Base-by-base conservation (phyloP, 2,329 filamentous ascomycete species). In the Mariannaea sp. region DNA sequence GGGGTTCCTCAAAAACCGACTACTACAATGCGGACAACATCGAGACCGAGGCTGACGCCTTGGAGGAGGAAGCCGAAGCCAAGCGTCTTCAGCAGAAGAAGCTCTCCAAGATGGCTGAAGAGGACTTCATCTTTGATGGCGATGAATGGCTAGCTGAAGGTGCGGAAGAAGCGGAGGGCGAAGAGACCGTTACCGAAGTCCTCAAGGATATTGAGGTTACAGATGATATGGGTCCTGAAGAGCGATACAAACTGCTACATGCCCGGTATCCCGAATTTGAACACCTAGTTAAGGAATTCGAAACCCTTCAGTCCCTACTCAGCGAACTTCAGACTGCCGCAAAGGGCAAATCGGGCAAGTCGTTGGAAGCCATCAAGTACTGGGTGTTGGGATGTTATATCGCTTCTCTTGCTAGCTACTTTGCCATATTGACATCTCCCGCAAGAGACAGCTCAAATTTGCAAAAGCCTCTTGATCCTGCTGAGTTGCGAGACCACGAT, bases 111-210 rank as follows among this genome's bases (percentile, higher is more conserved):
- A 94, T 99, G 89, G 84, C 85, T 5, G 92, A 95, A 62, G 88
- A 89, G 32, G 94, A 99, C 69, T 99, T 97, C 68, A 87, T 91
- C 7, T 95, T 97, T 60, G 92, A 97, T 65, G 90, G 95, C 67
- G 82, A 85, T 35, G 92, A 95, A 62, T 97, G 93, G 94, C 70
- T 87, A 30, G 84, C 81, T 20, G 75, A 79, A 13, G 80, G 79
- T 3, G 77, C 77, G 13, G 76, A 78, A 17, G 76, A 75, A 1
- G 76, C 78, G 2, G 76, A 78, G 27, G 77, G 77, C 53, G 77
- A 75, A 59, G 82, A 85, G 13, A 81, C 87, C n/a, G 84, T 96
- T 10, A 94, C 87, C 3, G 91, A 97, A 70, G 83, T 92, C n/a
- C 78, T 97, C 40, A 90, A 91, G 45, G 88, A 95, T 64, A 69